A percentile compares a stretch with the other conserved stretches of the same genome.
These are phyloP conservation scores for Solanum stenotomum DNA, from an alignment of 257 asterid species.

Conservation along the genomic window DNA sequence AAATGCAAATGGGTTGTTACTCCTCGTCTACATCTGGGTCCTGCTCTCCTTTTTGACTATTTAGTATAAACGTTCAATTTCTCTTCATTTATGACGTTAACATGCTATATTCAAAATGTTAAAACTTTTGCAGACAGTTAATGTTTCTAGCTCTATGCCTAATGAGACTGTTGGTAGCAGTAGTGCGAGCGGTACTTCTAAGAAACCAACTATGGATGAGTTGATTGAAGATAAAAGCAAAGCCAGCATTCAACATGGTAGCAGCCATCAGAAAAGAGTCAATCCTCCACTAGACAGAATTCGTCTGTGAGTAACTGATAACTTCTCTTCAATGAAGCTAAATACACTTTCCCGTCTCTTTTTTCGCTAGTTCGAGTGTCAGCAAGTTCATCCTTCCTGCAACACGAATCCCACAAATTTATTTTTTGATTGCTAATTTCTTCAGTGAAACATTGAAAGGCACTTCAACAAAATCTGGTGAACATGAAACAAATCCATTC, in stretches of 20 bases:
- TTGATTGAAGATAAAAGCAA: constrained; percentile 14
- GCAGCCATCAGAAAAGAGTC: constrained; percentile 18
- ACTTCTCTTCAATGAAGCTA: background rate
- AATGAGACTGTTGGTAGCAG: background rate
- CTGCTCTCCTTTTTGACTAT: background rate
- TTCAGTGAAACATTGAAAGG: constrained; percentile 53
- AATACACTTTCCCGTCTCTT: background rate
- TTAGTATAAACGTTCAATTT: background rate
- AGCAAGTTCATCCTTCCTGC: background rate
- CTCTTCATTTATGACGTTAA: background rate
- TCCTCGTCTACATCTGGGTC: background rate
- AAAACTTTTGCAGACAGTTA: background rate
- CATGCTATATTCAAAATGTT: background rate
- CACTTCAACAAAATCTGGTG: constrained; percentile 22
- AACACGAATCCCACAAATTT: background rate
- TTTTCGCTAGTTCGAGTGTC: background rate
- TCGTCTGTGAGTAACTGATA: constrained; percentile 30
- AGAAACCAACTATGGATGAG: constrained; percentile 13
- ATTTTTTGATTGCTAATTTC: background rate
- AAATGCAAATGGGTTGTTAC: background rate
- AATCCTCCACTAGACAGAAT: constrained; percentile 43
- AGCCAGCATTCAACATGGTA: constrained; percentile 10
- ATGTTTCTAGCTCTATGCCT: background rate
- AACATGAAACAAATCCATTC: constrained; percentile 35
- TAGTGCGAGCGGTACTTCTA: background rate